A percentile compares a stretch with the other conserved stretches of the same genome.
These are phyloP conservation scores for Mycena metata DNA, from an alignment of 768 basidiomycete species.

Conservation along the genomic window DNA sequence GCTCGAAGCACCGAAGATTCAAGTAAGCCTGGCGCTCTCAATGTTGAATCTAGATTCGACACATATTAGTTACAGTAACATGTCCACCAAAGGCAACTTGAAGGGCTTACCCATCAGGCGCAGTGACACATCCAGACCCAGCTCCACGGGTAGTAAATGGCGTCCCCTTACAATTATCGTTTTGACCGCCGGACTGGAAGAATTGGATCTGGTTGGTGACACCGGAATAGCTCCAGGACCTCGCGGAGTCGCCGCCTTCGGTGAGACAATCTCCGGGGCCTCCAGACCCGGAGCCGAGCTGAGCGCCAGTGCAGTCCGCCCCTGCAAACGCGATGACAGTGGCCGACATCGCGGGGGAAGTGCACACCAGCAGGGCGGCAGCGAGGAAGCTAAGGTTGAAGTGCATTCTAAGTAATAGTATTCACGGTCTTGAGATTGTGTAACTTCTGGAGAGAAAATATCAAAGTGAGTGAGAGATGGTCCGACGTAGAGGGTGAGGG, in stretches of 20 bases:
- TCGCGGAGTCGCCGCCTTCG: too few relatives aligned
- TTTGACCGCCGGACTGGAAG: conserved; percentile 9
- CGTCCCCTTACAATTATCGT: neutral
- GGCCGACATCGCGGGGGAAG: too few relatives aligned
- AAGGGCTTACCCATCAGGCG: too few relatives aligned
- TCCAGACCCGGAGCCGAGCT: neutral
- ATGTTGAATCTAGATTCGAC: conserved; percentile 11
- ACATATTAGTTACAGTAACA: conserved; percentile 11
- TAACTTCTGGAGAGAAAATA: too few relatives aligned
- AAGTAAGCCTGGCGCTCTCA: conserved; percentile 12
- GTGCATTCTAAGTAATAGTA: too few relatives aligned
- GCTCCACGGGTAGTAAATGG: neutral
- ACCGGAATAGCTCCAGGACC: too few relatives aligned
- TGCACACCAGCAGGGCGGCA: too few relatives aligned
- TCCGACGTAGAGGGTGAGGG: too few relatives aligned
- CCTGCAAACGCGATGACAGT: too few relatives aligned
- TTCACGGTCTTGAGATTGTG: too few relatives aligned
- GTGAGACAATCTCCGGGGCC: conserved; percentile 10
- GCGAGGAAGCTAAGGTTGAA: too few relatives aligned
- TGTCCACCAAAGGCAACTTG: conserved; percentile 9
- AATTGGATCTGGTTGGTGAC: too few relatives aligned
- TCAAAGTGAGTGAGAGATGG: conserved; percentile 12
- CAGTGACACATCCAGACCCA: conserved; percentile 22
- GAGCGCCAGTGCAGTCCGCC: conserved; percentile 21
- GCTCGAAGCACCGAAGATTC: conserved; percentile 8